Evolutionary conservation across 306 rosid species (phyloP).

Genomic region (Ammopiptanthus mongolicus): DNA sequence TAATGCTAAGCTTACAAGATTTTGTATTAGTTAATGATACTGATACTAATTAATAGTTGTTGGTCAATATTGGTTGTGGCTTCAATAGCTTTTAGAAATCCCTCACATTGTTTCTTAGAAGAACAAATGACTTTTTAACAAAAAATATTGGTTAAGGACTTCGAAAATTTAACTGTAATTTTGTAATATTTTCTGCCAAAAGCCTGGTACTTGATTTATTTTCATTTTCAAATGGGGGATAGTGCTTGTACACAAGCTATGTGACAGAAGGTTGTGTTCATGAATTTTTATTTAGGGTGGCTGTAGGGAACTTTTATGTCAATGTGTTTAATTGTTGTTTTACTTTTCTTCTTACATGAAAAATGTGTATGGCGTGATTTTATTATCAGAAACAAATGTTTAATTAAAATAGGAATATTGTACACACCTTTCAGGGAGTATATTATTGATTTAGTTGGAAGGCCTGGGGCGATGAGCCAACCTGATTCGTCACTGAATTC

Average conservation of each 20-base stretch:
- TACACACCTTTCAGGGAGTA: constrained; percentile 60
- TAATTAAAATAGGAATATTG: not conserved
- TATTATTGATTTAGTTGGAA: constrained; percentile 77
- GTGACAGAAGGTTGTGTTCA: not conserved
- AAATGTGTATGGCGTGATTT: not conserved
- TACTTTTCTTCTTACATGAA: not conserved
- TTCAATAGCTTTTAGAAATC: not conserved
- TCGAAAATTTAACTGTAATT: not conserved
- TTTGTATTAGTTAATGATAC: not conserved
- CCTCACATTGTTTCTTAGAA: not conserved
- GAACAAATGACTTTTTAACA: not conserved
- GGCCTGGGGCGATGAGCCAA: constrained; percentile 66
- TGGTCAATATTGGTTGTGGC: not conserved
- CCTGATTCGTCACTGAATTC: constrained; percentile 91
- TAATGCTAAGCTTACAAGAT: not conserved
- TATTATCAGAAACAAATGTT: not conserved
- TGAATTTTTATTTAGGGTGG: not conserved
- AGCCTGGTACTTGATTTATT: not conserved
- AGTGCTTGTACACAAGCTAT: not conserved
- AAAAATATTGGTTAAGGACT: not conserved
- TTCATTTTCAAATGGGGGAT: not conserved
- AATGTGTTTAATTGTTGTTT: not conserved
- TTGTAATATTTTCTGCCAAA: not conserved
- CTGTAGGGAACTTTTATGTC: not conserved
- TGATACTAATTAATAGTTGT: not conserved